Evolutionary conservation across 2,329 filamentous ascomycete species (phyloP), one percentile per base, ranked within the genome.

Genomic region (Cryphonectria japonica): DNA sequence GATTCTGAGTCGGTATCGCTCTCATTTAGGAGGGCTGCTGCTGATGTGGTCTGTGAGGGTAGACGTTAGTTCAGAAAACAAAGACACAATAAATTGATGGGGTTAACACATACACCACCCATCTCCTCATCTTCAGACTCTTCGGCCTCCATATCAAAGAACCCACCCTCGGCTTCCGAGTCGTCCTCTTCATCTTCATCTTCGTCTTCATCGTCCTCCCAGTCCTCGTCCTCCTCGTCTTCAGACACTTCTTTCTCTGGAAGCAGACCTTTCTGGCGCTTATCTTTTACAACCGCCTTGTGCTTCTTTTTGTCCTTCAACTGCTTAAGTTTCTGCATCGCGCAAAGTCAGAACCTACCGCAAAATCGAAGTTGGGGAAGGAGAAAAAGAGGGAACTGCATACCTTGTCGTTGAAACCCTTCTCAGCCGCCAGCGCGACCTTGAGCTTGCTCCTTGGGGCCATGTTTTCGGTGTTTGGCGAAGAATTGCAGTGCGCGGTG

Each of bases 1-100:
- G 92, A 91, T 75, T 96, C 91, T 54, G 85, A 87, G 64, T 73
- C 71, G n/a, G 79, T 76, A 72, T 90, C 88, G 78, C 87, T 88
- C 75, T 91, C 88, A 78, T 91, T 85, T 75, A 91, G 81, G n/a
- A 71, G 59, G 4, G 72, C 72, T 64, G 82, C 87, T 16, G 85
- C 84, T 71, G 87, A 81, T 75, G 90, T 85, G 75, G 87, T 78
- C 83, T 87, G 75, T 52, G 26, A 67, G 22, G 9, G 63, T 29
- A 68, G 5, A 8, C 29, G 29, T 59, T 29, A 59, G 54, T 34
- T 32, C 26, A 32, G 32, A 75, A 66, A 76, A 73, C 70, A 2
- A 71, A 29, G 6, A 9, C 39, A 34, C 22, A 16, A 5, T 52
- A 34, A 29, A 32, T 5, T 29, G 52, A 19, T 7, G 9, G 52